Conservation (phyloP, 169 alveolate genomes). For the Perkinsus chesapeaki region DNA sequence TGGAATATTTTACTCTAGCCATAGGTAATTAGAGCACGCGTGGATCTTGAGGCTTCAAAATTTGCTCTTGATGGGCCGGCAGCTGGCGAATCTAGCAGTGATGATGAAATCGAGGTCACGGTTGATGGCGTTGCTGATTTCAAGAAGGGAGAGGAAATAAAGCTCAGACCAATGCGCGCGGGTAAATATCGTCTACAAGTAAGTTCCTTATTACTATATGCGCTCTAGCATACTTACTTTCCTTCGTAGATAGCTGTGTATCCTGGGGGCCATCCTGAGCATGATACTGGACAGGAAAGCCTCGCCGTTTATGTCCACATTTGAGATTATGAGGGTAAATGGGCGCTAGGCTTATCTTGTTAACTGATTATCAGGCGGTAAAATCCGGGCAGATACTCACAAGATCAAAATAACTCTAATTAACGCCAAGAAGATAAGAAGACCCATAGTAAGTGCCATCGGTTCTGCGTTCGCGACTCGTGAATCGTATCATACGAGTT, state of each 20-base stretch:
- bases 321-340: background rate
- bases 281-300: background rate
- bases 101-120: background rate
- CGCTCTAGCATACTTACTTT: background rate
- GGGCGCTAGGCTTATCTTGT: no score
- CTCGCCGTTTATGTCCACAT: background rate
- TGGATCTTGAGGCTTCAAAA: background rate
- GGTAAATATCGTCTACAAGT: background rate
- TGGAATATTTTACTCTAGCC: background rate
- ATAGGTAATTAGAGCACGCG: background rate
- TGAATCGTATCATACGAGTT: no score
- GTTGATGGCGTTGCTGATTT: background rate
- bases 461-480: no score
- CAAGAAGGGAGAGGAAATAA: background rate
- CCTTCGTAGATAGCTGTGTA: background rate
- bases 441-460: no score
- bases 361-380: no score
- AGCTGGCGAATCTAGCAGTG: background rate
- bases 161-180: background rate
- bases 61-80: background rate
- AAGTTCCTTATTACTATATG: background rate
- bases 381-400: no score
- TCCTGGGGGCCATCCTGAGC: background rate
- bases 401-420: no score
- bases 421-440: no score